Evolutionary conservation across 2,329 filamentous ascomycete genomes (phyloP).

Genomic region (Monosporascus sp.): DNA sequence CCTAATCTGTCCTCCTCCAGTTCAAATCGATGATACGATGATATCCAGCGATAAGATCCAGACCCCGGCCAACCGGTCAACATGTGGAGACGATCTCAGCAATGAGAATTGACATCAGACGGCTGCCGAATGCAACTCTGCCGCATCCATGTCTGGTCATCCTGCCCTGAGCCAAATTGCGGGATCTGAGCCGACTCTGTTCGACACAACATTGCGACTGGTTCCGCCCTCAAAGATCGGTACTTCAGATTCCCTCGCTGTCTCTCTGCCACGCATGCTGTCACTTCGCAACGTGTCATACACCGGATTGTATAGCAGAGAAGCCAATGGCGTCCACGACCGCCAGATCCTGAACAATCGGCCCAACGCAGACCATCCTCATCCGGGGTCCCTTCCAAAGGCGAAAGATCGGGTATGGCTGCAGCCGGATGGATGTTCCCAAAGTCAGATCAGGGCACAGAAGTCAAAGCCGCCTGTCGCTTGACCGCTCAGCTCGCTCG

Average conservation of each 20-base stretch:
- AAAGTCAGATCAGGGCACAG: not conserved
- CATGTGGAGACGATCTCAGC: not conserved
- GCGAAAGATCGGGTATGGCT: not conserved
- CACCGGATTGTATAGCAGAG: not conserved
- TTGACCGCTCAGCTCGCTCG: not conserved
- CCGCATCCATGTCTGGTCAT: not conserved
- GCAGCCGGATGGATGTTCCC: not conserved
- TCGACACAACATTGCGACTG: not conserved
- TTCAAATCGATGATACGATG: not conserved
- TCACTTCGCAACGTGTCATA: not conserved
- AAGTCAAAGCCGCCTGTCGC: not conserved
- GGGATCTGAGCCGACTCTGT: not conserved
- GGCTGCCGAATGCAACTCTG: not conserved
- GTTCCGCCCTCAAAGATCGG: too few species aligned
- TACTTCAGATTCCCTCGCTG: not conserved
- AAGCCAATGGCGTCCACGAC: not conserved
- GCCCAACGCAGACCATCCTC: not conserved
- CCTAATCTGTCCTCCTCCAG: not conserved
- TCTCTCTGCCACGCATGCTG: not conserved
- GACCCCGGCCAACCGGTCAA: not conserved
- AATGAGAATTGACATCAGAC: not conserved
- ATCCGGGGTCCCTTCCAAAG: not conserved
- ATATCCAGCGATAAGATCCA: not conserved
- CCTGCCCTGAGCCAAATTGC: not conserved
- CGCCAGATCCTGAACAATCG: not conserved